These are phyloP conservation scores for Alloteropsis angusta DNA, from an alignment of 202 grass and related monocot species.

Conservation along the genomic window DNA sequence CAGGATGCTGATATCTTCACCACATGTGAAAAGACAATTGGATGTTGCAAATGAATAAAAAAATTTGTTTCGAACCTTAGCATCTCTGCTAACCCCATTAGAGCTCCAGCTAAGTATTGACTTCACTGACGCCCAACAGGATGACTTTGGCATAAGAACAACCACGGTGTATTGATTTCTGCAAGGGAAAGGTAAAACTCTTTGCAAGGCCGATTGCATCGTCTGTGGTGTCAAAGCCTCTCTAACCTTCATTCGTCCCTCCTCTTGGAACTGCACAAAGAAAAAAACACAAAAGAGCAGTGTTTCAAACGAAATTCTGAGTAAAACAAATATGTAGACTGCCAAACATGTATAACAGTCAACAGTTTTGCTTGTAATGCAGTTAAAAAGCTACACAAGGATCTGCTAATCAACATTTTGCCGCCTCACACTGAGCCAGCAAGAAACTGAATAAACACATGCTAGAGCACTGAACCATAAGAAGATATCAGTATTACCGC, in stretches of 20 bases:
- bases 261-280: conserved; percentile 72
- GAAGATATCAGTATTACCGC: conserved; percentile 46
- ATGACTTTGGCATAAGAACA: conserved; percentile 93
- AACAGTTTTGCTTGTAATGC: conserved; percentile 1
- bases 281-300: conserved; percentile 1
- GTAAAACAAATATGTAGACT: not conserved
- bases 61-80: conserved; percentile 47
- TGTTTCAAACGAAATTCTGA: not conserved
- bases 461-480: not conserved
- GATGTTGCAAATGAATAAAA: not conserved
- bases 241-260: conserved; percentile 77
- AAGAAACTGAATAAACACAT: conserved; percentile 6
- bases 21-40: not conserved
- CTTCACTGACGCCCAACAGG: conserved; percentile 49
- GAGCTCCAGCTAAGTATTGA: conserved; percentile 57
- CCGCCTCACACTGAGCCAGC: not conserved
- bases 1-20: conserved; percentile 2
- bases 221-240: conserved; percentile 49
- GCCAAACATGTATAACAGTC: not conserved
- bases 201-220: conserved; percentile 68
- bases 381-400: not conserved
- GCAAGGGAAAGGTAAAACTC: conserved; percentile 78
- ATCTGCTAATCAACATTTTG: not conserved
- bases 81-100: conserved; percentile 62
- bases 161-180: conserved; percentile 89